These are phyloP conservation scores for Scedosporium minutisporum DNA, from an alignment of 2,329 filamentous ascomycete genomes.

Conservation along the genomic window DNA sequence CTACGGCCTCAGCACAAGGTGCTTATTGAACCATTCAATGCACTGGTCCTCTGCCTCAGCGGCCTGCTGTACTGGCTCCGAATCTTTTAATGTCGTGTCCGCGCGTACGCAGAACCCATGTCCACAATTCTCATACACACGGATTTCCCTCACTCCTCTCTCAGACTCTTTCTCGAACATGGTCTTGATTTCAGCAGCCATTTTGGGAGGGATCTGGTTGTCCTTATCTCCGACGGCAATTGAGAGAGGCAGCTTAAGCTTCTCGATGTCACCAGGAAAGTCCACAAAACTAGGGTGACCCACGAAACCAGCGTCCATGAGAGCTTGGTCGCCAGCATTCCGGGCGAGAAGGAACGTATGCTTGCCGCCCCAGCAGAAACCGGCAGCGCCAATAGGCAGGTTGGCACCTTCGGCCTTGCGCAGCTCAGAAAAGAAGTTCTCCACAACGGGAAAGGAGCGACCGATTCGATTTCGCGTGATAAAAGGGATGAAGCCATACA, in stretches of 20 bases:
- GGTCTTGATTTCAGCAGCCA: conserved; percentile 22
- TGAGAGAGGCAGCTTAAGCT: conserved; percentile 31
- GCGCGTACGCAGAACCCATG: conserved; percentile 32
- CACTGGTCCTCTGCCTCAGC: conserved; percentile 22
- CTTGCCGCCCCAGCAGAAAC: conserved; percentile 57
- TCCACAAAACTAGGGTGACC: conserved; percentile 41
- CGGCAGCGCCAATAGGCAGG: conserved; percentile 38
- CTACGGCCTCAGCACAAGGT: conserved; percentile 7
- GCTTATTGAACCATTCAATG: conserved; percentile 23
- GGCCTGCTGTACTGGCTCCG: conserved; percentile 15
- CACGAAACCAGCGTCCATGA: conserved; percentile 42
- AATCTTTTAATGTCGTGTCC: conserved; percentile 15
- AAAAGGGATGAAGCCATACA: conserved; percentile 21
- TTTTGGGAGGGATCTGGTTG: conserved; percentile 22
- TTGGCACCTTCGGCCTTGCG: conserved; percentile 20
- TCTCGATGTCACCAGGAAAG: conserved; percentile 37
- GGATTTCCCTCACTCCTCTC: conserved; percentile 23
- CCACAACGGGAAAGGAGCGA: conserved; percentile 24
- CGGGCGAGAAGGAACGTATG: conserved; percentile 39
- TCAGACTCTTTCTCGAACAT: conserved; percentile 25
- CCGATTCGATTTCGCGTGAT: conserved; percentile 19
- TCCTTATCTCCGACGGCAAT: conserved; percentile 38
- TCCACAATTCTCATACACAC: conserved; percentile 25
- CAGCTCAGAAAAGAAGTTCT: conserved; percentile 25
- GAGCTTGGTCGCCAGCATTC: conserved; percentile 21